Percentiles rank a stretch among this genome's conserved stretches.
Conservation (phyloP, 2,329 filamentous ascomycete species). For the Didymella sp. region DNA sequence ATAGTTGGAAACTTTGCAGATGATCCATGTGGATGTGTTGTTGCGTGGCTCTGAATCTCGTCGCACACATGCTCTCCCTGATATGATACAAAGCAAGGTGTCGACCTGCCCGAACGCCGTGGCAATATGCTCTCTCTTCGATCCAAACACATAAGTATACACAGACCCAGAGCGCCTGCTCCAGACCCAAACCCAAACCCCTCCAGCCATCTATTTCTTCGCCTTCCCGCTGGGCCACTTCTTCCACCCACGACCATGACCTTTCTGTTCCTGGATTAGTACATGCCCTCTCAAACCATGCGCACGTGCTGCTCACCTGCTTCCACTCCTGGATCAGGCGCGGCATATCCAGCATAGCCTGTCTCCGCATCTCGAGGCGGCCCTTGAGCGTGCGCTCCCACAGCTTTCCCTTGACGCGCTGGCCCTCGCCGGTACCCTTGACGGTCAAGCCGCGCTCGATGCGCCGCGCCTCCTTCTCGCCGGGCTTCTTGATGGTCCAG, state of each 20-base stretch:
- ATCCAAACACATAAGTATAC: constrained; percentile 29
- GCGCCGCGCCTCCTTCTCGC: constrained; percentile 71
- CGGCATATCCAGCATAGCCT: constrained; percentile 95
- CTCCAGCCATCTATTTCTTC: constrained; percentile 23
- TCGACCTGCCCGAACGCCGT: constrained; percentile 20
- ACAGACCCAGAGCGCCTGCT: constrained; percentile 5
- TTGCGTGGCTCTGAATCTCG: constrained; percentile 1
- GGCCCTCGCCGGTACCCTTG: constrained; percentile 90
- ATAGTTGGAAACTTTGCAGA: background rate
- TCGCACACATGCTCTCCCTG: background rate
- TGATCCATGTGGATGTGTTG: constrained; percentile 3
- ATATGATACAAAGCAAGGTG: constrained; percentile 19
- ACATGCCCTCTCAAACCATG: background rate
- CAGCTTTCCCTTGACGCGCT: constrained; percentile 93
- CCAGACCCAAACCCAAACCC: background rate
- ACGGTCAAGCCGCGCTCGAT: constrained; percentile 82
- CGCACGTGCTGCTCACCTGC: constrained; percentile 69
- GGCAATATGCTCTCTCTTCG: constrained; percentile 18
- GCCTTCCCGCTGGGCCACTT: constrained; percentile 66
- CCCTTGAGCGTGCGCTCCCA: constrained; percentile 87
- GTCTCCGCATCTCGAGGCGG: constrained; percentile 84
- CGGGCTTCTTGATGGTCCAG: constrained; percentile 75
- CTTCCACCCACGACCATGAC: constrained; percentile 76
- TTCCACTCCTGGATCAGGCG: constrained; percentile 92
- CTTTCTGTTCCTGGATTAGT: constrained; percentile 61